Conservation (phyloP, 2,329 filamentous ascomycete genomes). For the Chalaropsis ovoidea region DNA sequence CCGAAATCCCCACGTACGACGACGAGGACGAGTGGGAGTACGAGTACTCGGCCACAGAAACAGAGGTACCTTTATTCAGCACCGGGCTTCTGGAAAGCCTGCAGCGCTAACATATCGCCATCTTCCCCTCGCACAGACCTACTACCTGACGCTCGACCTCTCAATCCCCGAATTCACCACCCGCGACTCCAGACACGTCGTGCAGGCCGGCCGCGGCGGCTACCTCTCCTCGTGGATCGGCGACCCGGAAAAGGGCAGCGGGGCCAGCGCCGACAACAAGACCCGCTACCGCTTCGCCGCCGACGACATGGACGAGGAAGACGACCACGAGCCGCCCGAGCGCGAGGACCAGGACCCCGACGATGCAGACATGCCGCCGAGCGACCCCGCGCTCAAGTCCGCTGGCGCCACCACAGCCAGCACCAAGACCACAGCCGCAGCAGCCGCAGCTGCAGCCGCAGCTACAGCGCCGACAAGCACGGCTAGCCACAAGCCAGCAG, state of each 20-base stretch:
- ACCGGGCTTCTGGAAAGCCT: neutral
- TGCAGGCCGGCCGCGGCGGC: constrained; percentile 26
- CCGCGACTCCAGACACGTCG: constrained; percentile 23
- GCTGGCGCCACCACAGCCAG: neutral
- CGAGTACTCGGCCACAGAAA: constrained; percentile 55
- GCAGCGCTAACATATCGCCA: neutral
- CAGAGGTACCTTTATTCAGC: constrained; percentile 39
- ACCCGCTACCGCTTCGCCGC: constrained; percentile 26
- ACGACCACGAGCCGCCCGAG: constrained; percentile 32
- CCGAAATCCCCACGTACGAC: constrained; percentile 28
- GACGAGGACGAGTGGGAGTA: constrained; percentile 57
- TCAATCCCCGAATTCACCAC: constrained; percentile 46
- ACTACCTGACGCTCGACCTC: constrained; percentile 54
- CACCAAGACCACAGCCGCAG: neutral
- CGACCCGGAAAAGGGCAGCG: constrained; percentile 21
- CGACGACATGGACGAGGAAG: constrained; percentile 30
- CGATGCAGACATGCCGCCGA: constrained; percentile 16
- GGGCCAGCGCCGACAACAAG: neutral
- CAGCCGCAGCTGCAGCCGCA: neutral
- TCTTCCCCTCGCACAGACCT: constrained; percentile 39
- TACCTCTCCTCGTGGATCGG: constrained; percentile 30
- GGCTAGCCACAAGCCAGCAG: constrained; percentile 7
- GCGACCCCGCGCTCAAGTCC: neutral
- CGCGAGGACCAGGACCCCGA: constrained; percentile 31
- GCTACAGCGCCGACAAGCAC: neutral